Percentiles rank a stretch among this genome's conserved stretches.
Evolutionary conservation across 805 yeast species (phyloP).

Genomic region (Nakazawaea sp.): DNA sequence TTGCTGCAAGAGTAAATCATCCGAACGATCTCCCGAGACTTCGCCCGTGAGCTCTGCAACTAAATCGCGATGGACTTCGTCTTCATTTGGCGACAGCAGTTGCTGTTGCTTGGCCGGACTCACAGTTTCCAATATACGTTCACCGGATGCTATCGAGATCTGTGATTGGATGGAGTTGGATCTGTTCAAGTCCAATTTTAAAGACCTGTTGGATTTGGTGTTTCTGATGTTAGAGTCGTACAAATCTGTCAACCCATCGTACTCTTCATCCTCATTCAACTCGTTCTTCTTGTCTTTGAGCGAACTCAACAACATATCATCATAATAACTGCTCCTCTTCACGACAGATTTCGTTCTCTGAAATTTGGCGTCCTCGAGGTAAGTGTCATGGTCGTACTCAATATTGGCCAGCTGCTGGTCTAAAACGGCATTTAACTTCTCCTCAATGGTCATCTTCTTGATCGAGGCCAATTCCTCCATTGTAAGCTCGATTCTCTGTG

Average conservation of each 20-base stretch:
- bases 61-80: slow-evolving; percentile 4
- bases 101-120: slow-evolving; percentile 5
- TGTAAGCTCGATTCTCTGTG: slow-evolving; percentile 13
- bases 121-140: slow-evolving; percentile 19
- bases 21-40: slow-evolving; percentile 8
- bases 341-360: slow-evolving; percentile 10
- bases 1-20: slow-evolving; percentile 8
- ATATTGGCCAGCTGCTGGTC: slow-evolving; percentile 17
- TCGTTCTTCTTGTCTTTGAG: slow-evolving; percentile 13
- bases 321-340: slow-evolving; percentile 13
- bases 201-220: slow-evolving; percentile 15
- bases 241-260: slow-evolving; percentile 23
- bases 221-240: slow-evolving; percentile 28
- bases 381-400: slow-evolving; percentile 20
- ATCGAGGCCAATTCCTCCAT: slow-evolving; percentile 19
- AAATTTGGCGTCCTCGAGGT: slow-evolving; percentile 19
- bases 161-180: slow-evolving; percentile 20
- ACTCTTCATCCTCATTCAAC: slow-evolving; percentile 14
- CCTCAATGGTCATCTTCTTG: slow-evolving; percentile 29
- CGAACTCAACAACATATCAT: slow-evolving; percentile 18
- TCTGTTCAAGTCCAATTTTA: slow-evolving; percentile 23
- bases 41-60: slow-evolving; percentile 8
- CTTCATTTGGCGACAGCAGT: not conserved
- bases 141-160: slow-evolving; percentile 21
- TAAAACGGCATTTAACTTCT: slow-evolving; percentile 37